Percentiles rank a stretch among this genome's conserved stretches.
These are phyloP conservation scores for Penicillium sp. DNA, from an alignment of 2,329 filamentous ascomycete species.

Conservation along the genomic window DNA sequence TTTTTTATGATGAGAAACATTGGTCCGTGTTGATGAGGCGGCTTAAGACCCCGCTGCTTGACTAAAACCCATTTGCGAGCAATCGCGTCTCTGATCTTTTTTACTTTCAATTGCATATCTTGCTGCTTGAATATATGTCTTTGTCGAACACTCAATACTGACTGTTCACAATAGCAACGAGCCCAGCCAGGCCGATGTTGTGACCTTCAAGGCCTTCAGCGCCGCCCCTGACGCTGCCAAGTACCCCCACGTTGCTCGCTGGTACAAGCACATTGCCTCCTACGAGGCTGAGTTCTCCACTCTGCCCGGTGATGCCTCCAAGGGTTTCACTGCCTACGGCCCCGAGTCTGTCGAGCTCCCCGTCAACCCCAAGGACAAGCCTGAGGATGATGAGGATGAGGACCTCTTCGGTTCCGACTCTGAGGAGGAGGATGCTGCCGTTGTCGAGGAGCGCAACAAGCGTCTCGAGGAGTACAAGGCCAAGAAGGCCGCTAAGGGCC, in stretches of 20 bases:
- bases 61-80: conserved; percentile 71
- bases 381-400: conserved; percentile 77
- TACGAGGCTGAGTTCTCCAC: conserved; percentile 91
- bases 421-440: conserved; percentile 91
- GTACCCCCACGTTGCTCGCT: conserved; percentile 91
- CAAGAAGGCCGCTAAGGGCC: conserved; percentile 88
- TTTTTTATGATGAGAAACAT: conserved; percentile 75
- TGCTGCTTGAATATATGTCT: background rate
- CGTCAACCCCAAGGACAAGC: conserved; percentile 82
- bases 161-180: conserved; percentile 49
- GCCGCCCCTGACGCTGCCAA: conserved; percentile 74
- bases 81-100: conserved; percentile 71
- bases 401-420: conserved; percentile 93
- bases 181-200: conserved; percentile 93
- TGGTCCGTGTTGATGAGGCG: conserved; percentile 96
- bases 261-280: conserved; percentile 98
- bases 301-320: conserved; percentile 86
- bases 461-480: conserved; percentile 89
- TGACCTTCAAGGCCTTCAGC: conserved; percentile 86
- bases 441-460: conserved; percentile 79
- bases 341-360: conserved; percentile 77
- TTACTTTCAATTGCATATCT: background rate
- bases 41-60: conserved; percentile 85
- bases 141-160: conserved; percentile 8
- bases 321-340: conserved; percentile 86